Evolutionary conservation across 768 basidiomycete genomes (phyloP).

Genomic region (Leccinum aurantiacum): DNA sequence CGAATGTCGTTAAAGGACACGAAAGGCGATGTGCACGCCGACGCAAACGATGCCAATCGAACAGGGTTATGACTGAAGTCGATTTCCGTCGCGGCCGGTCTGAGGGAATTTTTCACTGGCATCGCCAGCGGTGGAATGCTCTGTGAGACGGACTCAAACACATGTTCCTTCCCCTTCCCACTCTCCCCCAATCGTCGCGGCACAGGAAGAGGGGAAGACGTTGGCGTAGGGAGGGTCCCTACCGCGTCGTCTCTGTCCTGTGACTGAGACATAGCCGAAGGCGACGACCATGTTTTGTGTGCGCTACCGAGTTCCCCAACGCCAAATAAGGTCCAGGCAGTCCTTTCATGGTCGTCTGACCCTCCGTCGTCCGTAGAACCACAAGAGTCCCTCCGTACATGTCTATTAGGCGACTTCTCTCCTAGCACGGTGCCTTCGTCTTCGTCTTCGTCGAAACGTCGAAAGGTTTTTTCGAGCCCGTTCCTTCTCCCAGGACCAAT

Average conservation of each 20-base stretch:
- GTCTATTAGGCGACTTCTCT: background rate
- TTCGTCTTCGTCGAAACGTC: constrained; percentile 17
- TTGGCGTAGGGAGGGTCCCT: constrained; percentile 24
- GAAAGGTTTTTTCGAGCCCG: constrained; percentile 35
- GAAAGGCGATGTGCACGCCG: constrained; percentile 17
- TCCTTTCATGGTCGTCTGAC: constrained; percentile 51
- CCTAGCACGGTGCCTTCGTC: constrained; percentile 9
- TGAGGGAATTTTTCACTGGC: background rate
- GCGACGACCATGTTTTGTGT: constrained; percentile 19
- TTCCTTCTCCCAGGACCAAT: constrained; percentile 38
- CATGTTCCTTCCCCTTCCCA: constrained; percentile 8
- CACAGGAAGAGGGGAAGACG: constrained; percentile 21
- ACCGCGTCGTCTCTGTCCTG: background rate
- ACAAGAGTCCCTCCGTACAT: constrained; percentile 41
- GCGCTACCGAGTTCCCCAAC: constrained; percentile 27
- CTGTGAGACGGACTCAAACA: constrained; percentile 2
- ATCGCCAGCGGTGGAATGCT: background rate
- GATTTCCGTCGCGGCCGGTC: constrained; percentile 3
- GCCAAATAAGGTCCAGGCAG: constrained; percentile 58
- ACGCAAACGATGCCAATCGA: background rate
- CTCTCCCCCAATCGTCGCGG: background rate
- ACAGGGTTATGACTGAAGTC: background rate
- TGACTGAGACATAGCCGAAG: constrained; percentile 14
- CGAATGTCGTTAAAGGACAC: constrained; percentile 8
- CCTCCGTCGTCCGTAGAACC: constrained; percentile 41